phyloP scores from a whole-genome alignment of 2,329 filamentous ascomycete species.

The Aspergillus pseudoterreus region DNA sequence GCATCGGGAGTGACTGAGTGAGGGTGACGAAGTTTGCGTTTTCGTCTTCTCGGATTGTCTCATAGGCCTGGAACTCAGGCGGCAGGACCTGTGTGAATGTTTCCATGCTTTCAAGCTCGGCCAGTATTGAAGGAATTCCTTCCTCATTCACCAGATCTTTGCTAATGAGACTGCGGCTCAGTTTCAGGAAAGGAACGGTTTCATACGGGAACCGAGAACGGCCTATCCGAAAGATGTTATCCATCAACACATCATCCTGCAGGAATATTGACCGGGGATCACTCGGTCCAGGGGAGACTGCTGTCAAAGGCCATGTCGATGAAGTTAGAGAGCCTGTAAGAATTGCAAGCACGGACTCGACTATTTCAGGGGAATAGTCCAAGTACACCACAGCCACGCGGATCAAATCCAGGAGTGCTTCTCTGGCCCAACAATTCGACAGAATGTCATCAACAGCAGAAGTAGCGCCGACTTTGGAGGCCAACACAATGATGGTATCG shows the following conservation, averaged over 20 bases:
- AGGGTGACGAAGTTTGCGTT: constrained; percentile 76
- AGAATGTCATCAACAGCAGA: constrained; percentile 51
- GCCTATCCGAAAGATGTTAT: constrained; percentile 62
- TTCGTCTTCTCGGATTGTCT: constrained; percentile 78
- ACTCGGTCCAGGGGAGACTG: constrained; percentile 17
- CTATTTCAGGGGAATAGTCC: constrained; percentile 68
- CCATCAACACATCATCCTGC: constrained; percentile 55
- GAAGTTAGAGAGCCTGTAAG: constrained; percentile 46
- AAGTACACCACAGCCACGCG: constrained; percentile 64
- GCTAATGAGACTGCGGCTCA: constrained; percentile 63
- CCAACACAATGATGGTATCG: constrained; percentile 44
- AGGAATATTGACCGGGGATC: constrained; percentile 53
- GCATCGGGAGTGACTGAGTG: constrained; percentile 51
- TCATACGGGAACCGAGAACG: constrained; percentile 82
- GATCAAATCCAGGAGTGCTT: constrained; percentile 66
- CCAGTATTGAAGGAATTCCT: constrained; percentile 53
- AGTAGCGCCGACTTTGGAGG: constrained; percentile 41
- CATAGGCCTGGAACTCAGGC: constrained; percentile 67
- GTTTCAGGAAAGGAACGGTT: constrained; percentile 69
- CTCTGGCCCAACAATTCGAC: constrained; percentile 61
- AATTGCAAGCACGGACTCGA: constrained; percentile 63
- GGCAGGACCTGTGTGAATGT: constrained; percentile 78
- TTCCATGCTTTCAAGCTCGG: constrained; percentile 65
- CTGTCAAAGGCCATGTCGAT: constrained; percentile 15
- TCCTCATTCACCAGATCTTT: constrained; percentile 43